A percentile compares a stretch with the other conserved stretches of the same genome.
phyloP scores from a whole-genome alignment of 2,329 filamentous ascomycete genomes.

The Nectriaceae sp. region DNA sequence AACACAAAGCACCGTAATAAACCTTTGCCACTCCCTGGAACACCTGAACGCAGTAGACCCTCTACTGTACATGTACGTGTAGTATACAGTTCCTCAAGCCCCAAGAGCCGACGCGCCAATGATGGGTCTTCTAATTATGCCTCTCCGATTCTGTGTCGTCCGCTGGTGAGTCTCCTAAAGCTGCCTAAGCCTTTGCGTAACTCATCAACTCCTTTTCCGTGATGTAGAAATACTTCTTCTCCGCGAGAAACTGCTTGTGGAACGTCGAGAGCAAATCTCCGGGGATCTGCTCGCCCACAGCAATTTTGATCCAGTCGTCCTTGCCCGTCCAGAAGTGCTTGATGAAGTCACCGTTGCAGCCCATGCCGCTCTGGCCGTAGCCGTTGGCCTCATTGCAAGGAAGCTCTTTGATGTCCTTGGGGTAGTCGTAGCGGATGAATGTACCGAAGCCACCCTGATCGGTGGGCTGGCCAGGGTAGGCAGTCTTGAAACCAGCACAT shows the following conservation, averaged over 20 bases:
- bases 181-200: no score
- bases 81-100: no score
- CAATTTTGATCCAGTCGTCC: slow-evolving; percentile 39
- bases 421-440: slow-evolving; percentile 44
- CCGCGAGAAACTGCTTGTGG: slow-evolving; percentile 37
- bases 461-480: slow-evolving; percentile 39
- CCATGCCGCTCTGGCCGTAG: slow-evolving; percentile 39
- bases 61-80: no score
- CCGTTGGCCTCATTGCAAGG: slow-evolving; percentile 47
- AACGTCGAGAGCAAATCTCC: slow-evolving; percentile 38
- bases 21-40: no score
- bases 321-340: slow-evolving; percentile 48
- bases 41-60: no score
- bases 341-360: slow-evolving; percentile 43
- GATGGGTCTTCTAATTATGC: no score
- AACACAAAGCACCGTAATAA: no score
- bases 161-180: no score
- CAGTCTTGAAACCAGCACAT: slow-evolving; percentile 40
- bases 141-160: no score
- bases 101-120: no score
- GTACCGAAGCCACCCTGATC: slow-evolving; percentile 48
- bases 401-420: slow-evolving; percentile 41
- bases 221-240: slow-evolving; percentile 37
- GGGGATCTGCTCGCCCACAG: slow-evolving; percentile 40
- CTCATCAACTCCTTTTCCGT: slow-evolving; percentile 39